Conservation (phyloP, 768 basidiomycete genomes). For the Melanogaster broomeanus region DNA sequence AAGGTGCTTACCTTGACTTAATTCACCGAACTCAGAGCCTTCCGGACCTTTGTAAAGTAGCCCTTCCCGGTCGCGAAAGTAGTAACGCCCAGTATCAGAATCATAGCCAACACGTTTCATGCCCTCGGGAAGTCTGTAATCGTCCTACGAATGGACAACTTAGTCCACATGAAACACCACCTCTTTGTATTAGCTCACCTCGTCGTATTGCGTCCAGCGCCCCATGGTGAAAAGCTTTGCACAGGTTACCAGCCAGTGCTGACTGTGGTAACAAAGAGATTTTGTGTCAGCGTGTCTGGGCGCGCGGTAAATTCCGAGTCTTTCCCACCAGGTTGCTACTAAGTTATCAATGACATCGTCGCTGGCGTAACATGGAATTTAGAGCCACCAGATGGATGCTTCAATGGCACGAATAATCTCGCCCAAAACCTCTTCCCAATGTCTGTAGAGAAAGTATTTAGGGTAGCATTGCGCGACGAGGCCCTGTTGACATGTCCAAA, state of each 20-base stretch:
- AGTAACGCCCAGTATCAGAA: constrained; percentile 65
- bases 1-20: constrained; percentile 39
- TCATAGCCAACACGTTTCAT: constrained; percentile 75
- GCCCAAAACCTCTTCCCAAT: constrained; percentile 1
- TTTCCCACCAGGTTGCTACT: too few species aligned
- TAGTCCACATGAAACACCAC: background rate
- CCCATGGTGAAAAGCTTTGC: constrained; percentile 25
- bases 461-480: constrained; percentile 61
- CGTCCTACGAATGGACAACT: constrained; percentile 37
- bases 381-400: too few species aligned
- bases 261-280: constrained; percentile 6
- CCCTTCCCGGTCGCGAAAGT: constrained; percentile 60
- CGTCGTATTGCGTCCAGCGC: constrained; percentile 41
- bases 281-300: background rate
- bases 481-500: constrained; percentile 63
- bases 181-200: constrained; percentile 13
- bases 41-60: constrained; percentile 55
- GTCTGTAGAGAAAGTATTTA: constrained; percentile 17
- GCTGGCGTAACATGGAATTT: too few species aligned
- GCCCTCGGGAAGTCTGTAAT: constrained; percentile 54
- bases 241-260: constrained; percentile 21
- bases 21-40: constrained; percentile 62
- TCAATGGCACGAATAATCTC: background rate
- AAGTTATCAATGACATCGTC: background rate
- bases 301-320: constrained; percentile 25